These are phyloP conservation scores for Boletellus sp. DNA, from an alignment of 768 basidiomycete species.

Conservation along the genomic window DNA sequence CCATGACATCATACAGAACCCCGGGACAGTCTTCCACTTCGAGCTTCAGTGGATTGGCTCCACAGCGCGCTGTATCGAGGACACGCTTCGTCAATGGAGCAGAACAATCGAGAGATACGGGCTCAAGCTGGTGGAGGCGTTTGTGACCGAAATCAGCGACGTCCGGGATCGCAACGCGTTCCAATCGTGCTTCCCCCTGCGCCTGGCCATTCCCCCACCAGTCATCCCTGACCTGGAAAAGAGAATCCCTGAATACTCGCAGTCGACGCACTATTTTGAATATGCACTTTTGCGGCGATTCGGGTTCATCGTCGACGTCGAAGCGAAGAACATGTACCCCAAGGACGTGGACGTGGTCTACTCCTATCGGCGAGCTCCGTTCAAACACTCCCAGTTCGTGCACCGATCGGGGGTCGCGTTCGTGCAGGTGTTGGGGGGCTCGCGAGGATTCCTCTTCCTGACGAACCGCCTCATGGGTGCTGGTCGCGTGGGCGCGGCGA, in stretches of 20 bases:
- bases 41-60: conserved; percentile 97
- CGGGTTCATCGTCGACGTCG: conserved; percentile 81
- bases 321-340: conserved; percentile 73
- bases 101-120: conserved; percentile 85
- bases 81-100: conserved; percentile 77
- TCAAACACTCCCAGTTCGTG: conserved; percentile 86
- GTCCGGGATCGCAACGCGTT: conserved; percentile 84
- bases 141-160: conserved; percentile 87
- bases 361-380: conserved; percentile 78
- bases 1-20: conserved; percentile 94
- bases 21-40: conserved; percentile 92
- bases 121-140: conserved; percentile 88
- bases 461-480: conserved; percentile 83
- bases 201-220: conserved; percentile 74
- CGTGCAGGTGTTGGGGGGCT: conserved; percentile 79
- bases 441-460: conserved; percentile 81
- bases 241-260: conserved; percentile 63
- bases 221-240: conserved; percentile 61
- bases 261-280: conserved; percentile 73
- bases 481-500: conserved; percentile 54
- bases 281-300: conserved; percentile 72
- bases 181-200: conserved; percentile 84
- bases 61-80: conserved; percentile 87
- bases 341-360: conserved; percentile 82
- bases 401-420: conserved; percentile 89